phyloP scores from a whole-genome alignment of 2,329 filamentous ascomycete species.

The Ophidiomyces ophidiicola region DNA sequence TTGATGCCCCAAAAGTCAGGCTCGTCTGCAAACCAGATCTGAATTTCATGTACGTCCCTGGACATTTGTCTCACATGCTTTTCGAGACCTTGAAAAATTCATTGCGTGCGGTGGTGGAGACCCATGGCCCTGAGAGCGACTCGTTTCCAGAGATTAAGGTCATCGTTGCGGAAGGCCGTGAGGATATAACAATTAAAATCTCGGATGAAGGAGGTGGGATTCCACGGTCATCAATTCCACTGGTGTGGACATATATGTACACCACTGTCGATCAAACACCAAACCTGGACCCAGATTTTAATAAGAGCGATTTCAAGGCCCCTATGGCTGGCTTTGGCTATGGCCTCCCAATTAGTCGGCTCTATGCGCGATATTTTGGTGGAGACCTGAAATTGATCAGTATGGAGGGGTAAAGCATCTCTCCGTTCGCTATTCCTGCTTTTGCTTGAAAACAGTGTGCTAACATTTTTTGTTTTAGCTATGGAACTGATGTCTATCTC shows the following conservation, averaged over 20 bases:
- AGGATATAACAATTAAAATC: conserved; percentile 98
- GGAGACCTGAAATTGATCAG: conserved; percentile 95
- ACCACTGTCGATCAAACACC: conserved; percentile 95
- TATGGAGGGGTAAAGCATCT: conserved; percentile 79
- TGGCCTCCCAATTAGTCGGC: conserved; percentile 78
- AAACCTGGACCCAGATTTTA: conserved; percentile 89
- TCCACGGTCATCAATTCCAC: conserved; percentile 76
- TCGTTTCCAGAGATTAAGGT: conserved; percentile 95
- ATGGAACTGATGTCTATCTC: conserved; percentile 96
- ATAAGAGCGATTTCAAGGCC: conserved; percentile 98
- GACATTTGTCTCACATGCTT: conserved; percentile 98
- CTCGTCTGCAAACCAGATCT: conserved; percentile 88
- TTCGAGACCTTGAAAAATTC: conserved; percentile 99
- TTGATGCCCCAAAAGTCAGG: conserved; percentile 92
- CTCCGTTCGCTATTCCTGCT: conserved; percentile 3
- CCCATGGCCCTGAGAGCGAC: conserved; percentile 86
- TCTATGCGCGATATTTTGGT: conserved; percentile 95
- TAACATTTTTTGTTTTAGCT: conserved; percentile 43
- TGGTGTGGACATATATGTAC: conserved; percentile 99
- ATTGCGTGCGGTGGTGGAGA: conserved; percentile 88
- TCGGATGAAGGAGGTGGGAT: conserved; percentile 95
- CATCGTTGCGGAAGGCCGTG: conserved; percentile 91
- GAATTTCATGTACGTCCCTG: conserved; percentile 98
- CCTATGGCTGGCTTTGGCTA: conserved; percentile 99
- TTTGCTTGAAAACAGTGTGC: conserved; percentile 6